Conservation (phyloP, 2,329 filamentous ascomycete genomes). For the Aspergillus uvarum region DNA sequence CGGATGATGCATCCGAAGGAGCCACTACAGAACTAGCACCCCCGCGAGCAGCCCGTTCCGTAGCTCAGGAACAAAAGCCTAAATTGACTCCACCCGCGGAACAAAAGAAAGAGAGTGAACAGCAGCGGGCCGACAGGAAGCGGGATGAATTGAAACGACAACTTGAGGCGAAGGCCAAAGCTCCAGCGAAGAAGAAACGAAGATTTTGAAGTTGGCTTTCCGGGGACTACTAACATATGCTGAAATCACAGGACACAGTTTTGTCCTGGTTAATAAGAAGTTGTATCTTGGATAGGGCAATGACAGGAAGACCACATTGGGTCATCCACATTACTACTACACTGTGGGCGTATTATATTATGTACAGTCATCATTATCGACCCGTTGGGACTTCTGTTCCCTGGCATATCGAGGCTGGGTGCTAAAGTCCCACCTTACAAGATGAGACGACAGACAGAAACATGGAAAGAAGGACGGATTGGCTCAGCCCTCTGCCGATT, state of each 20-base stretch:
- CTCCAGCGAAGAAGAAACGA: constrained; percentile 57
- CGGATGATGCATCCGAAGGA: neutral
- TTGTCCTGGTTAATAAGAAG: neutral
- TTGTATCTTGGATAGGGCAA: neutral
- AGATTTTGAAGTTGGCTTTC: constrained; percentile 46
- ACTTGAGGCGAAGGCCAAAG: constrained; percentile 52
- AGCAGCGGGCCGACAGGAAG: constrained; percentile 56
- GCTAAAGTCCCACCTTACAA: neutral
- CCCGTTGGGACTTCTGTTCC: neutral
- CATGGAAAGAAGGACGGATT: neutral
- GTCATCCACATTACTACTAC: neutral
- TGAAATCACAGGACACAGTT: neutral
- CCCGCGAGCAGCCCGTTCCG: neutral
- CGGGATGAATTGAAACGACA: constrained; percentile 57
- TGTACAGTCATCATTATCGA: neutral
- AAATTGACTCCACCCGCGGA: constrained; percentile 12
- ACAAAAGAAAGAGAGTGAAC: constrained; percentile 38
- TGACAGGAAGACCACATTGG: neutral
- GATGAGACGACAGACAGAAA: neutral
- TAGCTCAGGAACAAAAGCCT: neutral
- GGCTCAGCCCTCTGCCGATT: neutral
- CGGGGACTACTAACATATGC: too few relatives aligned
- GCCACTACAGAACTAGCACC: neutral
- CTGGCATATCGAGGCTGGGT: neutral
- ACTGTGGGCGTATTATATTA: neutral